A percentile compares a stretch with the other conserved stretches of the same genome.
Conservation (phyloP, 2,329 filamentous ascomycete species). For the Aspergillus sp. region DNA sequence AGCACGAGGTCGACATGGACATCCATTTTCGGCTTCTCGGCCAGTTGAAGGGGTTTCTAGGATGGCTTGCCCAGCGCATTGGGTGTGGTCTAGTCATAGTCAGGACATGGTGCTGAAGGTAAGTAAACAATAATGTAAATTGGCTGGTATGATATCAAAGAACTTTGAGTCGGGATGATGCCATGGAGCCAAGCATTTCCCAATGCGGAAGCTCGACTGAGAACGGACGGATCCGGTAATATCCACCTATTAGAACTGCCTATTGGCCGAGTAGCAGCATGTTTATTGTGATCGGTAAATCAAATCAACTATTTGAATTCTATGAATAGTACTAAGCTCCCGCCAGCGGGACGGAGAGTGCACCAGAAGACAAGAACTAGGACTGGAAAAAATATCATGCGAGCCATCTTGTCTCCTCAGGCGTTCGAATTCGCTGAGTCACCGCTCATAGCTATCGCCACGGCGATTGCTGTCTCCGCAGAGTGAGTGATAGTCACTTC, state of each 20-base stretch:
- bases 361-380: neutral
- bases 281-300: neutral
- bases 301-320: neutral
- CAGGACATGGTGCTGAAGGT: neutral
- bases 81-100: neutral
- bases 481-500: slow-evolving; percentile 4
- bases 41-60: slow-evolving; percentile 21
- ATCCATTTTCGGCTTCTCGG: slow-evolving; percentile 15
- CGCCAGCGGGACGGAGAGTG: too few species aligned
- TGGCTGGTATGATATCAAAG: neutral
- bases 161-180: neutral
- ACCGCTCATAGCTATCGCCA: neutral
- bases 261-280: neutral
- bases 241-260: neutral
- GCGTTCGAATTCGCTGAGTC: neutral
- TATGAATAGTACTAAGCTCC: slow-evolving; percentile 3
- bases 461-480: slow-evolving; percentile 2
- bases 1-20: slow-evolving; percentile 14
- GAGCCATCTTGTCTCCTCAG: neutral
- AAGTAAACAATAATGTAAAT: too few species aligned
- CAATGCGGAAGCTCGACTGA: neutral
- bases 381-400: neutral
- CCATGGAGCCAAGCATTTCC: neutral
- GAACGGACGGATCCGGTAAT: neutral
- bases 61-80: slow-evolving; percentile 11